Percentiles rank a stretch among this genome's conserved stretches.
Evolutionary conservation across 2,329 filamentous ascomycete species (phyloP).

Genomic region (Pseudogymnoascus sp.): DNA sequence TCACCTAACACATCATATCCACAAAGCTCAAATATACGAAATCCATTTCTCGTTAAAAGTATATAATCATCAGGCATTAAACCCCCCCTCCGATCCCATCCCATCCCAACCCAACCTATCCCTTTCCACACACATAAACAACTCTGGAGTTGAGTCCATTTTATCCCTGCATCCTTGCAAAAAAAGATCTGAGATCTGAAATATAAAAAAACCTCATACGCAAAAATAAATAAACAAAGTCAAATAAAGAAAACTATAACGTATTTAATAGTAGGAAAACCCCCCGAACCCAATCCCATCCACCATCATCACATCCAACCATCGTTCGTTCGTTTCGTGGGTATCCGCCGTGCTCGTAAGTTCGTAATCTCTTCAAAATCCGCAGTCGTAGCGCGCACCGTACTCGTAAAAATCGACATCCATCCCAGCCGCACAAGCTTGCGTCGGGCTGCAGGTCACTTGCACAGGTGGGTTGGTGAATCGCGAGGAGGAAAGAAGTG

Average conservation of each 20-base stretch:
- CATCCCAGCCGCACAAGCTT: not conserved
- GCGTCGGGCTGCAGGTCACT: not conserved
- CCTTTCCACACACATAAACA: not conserved
- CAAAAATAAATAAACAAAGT: not conserved
- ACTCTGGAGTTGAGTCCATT: not conserved
- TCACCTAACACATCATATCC: not conserved
- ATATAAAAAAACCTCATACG: not conserved
- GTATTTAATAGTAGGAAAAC: not conserved
- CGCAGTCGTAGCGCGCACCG: too few species aligned
- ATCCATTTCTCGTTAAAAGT: not conserved
- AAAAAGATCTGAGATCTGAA: not conserved
- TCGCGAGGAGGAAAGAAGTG: not conserved
- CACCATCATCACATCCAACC: not conserved
- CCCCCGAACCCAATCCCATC: not conserved
- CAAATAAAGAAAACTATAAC: not conserved
- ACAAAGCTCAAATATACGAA: not conserved
- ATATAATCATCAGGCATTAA: not conserved
- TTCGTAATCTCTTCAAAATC: not conserved
- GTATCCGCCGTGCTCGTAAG: not conserved
- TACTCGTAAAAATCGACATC: too few species aligned
- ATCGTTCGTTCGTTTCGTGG: not conserved
- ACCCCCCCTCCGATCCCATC: not conserved
- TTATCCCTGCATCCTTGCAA: not conserved
- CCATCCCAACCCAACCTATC: not conserved
- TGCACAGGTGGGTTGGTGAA: not conserved